Base-by-base conservation (phyloP, 441 rosid genomes). In the Mallotus japonicus region DNA sequence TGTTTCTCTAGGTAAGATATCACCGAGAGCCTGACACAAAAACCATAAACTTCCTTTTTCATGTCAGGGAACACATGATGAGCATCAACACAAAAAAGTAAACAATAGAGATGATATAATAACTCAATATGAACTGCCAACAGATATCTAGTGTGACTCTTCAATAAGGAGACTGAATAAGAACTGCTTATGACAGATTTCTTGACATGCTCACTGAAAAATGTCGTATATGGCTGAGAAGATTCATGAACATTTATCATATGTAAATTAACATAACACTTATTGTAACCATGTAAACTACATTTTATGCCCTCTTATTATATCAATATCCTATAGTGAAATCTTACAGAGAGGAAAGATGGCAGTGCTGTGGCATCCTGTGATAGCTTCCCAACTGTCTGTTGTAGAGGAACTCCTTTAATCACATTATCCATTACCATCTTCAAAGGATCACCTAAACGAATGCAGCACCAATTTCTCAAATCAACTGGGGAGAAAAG, bases 321-420 rank as follows among this genome's bases (percentile, higher is more conserved):
- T 50, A 49, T 49, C 5, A 28, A 66, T 49, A 16, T 49, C 13
- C 57, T 58, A 59, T 58, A 57, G 55, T 61, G 65, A 50, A 67
- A 53, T 54, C 89, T 85, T 80, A 90, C 95, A n/a, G 84, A 68
- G 76, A 85, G 79, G 74, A 81, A 74, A 70, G 81, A 79, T 62
- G 90, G 62, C 75, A 81, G 66, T 62, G 77, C 64, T 67, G 73
- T 53, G 55, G 79, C 72, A 78, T 83, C 82, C 59, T 66, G 80
- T 58, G 87, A 73, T 40, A 87, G 71, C 76, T 76, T 78, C 71
- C 67, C 82, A 75, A 81, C 57, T 56, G 74, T 56, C 66, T 73
- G 85, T 44, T 75, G 80, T 56, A 82, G 75, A 72, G 85, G 77
- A 59, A 83, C 78, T 80, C 82, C 77, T 64, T 84, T 87, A 40